These are phyloP conservation scores for Saccharomycopsis crataegensis DNA, from an alignment of 1,139 yeast species.

Conservation along the genomic window DNA sequence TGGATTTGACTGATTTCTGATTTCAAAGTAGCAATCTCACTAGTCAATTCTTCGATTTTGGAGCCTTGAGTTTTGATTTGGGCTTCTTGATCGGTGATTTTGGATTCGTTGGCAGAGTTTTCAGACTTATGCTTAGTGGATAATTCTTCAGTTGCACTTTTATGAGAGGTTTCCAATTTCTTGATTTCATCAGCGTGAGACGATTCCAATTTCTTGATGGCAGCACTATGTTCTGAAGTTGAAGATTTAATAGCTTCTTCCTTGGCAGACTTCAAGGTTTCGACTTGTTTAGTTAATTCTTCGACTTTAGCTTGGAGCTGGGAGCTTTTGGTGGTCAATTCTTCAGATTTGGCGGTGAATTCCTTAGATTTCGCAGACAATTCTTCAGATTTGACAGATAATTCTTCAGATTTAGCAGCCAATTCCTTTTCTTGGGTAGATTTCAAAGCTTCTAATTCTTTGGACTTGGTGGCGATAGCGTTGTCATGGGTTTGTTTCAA, in stretches of 20 bases:
- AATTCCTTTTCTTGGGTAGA: not conserved
- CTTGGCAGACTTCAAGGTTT: not conserved
- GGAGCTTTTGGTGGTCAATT: not conserved
- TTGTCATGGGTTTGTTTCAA: not conserved
- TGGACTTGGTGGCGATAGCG: not conserved
- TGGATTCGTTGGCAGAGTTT: not conserved
- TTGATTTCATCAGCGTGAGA: not conserved
- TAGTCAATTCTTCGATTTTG: not conserved
- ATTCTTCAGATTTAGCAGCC: not conserved
- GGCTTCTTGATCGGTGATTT: not conserved
- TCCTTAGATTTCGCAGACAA: not conserved
- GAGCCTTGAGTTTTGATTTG: not conserved
- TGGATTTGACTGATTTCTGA: not conserved
- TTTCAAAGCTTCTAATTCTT: not conserved
- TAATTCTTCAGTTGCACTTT: not conserved
- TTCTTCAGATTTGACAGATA: not conserved
- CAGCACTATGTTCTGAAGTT: not conserved
- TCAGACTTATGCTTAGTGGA: not conserved
- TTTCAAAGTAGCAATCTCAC: not conserved
- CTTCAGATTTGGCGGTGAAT: not conserved
- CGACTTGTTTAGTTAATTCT: not conserved
- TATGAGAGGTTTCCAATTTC: not conserved
- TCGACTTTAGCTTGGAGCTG: not conserved
- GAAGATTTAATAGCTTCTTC: not conserved
- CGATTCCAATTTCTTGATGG: not conserved